Evolutionary conservation across 2,329 filamentous ascomycete genomes (phyloP).

Genomic region (Pseudogymnoascus sp.): DNA sequence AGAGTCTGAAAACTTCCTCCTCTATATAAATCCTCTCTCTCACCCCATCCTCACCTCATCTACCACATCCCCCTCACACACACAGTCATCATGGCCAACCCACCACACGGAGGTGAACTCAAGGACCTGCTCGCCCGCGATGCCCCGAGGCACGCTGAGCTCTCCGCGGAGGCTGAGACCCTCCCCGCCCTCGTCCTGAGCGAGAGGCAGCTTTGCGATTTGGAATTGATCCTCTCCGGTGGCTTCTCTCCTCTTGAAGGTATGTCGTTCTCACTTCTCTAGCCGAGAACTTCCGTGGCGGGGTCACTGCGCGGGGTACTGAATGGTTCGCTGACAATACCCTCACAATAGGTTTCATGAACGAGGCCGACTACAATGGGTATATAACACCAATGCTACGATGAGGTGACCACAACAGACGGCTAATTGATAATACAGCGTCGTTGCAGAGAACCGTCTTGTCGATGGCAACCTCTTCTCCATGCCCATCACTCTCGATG

Average conservation of each 20-base stretch:
- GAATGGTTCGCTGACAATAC: neutral
- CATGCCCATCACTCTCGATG: constrained; percentile 94
- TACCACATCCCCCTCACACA: neutral
- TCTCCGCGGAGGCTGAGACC: constrained; percentile 75
- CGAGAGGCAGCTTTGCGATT: constrained; percentile 94
- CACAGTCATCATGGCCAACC: constrained; percentile 52
- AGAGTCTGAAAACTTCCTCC: neutral
- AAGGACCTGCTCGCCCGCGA: constrained; percentile 97
- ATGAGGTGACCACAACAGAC: neutral
- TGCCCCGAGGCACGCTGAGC: constrained; percentile 71
- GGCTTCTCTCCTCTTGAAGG: constrained; percentile 97
- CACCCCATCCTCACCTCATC: neutral
- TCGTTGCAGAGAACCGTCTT: constrained; percentile 83
- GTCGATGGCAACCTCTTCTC: constrained; percentile 85
- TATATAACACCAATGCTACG: constrained; percentile 38
- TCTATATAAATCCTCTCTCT: neutral
- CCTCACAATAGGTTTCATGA: constrained; percentile 74
- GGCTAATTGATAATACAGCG: constrained; percentile 45
- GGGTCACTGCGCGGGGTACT: neutral
- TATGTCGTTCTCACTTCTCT: constrained; percentile 39
- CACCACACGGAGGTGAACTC: constrained; percentile 84
- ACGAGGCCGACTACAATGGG: constrained; percentile 93
- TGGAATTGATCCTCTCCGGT: constrained; percentile 94
- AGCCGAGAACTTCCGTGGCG: constrained; percentile 2
- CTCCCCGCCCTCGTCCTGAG: constrained; percentile 79